Base-by-base conservation (phyloP, 2,329 filamentous ascomycete genomes). In the Pseudocercospora ulei region DNA sequence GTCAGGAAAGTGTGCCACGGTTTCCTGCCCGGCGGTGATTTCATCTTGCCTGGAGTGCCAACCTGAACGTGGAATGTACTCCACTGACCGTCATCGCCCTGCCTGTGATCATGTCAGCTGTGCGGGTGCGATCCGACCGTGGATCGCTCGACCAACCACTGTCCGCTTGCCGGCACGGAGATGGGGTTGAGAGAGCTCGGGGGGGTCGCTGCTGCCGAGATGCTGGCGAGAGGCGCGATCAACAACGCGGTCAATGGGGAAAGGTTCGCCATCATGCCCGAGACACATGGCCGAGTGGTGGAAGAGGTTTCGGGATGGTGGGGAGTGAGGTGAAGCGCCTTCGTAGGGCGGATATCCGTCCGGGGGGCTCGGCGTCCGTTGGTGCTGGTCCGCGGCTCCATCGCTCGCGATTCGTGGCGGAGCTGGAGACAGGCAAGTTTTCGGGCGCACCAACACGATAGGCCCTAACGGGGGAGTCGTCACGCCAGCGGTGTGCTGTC, bases 31-130 rank as follows among this genome's bases (percentile, higher is more conserved):
- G n/a, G n/a, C n/a, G n/a, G n/a, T n/a, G n/a, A n/a, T n/a, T n/a
- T n/a, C n/a, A n/a, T n/a, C 28, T 16, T 19, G 18, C 37, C 27
- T 26, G 37, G 29, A 1, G 18, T 39, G 5, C 37, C 37, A n/a
- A 39, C 29, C 8, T 39, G 37, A 7, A 41, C 33, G 12, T 36
- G 25, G 16, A 41, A 41, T 9, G 39, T 41, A 7, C 30, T 36
- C 39, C 39, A 41, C n/a, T 28, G 24, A 7, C 39, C 39, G 25
- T 41, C 39, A 24, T 36, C 27, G 19, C 39, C 39, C 8, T 41
- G 22, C 31, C 38, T 39, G 12, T 3, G n/a, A 24, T 11, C 7
- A 6, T 31, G 26, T 39, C 27, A 39, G 36, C 27, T 17, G 13
- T 12, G 13, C n/a, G 8, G 14, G 7, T 14, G 12, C 8, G 27